phyloP scores from a whole-genome alignment of 2,329 filamentous ascomycete genomes.

The Chalaropsis ovoidea region DNA sequence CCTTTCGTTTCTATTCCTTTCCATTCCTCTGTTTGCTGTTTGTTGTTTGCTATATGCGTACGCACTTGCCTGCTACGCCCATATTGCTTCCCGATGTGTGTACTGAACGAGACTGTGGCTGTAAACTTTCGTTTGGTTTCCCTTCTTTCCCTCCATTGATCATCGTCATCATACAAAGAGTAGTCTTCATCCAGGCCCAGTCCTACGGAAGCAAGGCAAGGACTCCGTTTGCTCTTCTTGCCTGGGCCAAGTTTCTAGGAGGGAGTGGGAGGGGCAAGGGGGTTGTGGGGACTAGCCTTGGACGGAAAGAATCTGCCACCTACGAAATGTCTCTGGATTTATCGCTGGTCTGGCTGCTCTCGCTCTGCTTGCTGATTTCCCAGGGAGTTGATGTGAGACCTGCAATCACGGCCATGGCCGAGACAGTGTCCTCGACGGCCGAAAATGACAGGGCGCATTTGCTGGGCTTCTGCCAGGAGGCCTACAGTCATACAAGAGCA shows the following conservation, averaged over 20 bases:
- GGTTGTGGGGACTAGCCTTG: no score
- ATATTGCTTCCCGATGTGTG: no score
- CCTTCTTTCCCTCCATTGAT: no score
- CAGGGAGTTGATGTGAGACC: not conserved
- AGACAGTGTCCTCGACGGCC: not conserved
- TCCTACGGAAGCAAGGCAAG: no score
- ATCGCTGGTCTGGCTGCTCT: not conserved
- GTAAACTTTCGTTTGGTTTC: no score
- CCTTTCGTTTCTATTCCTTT: not conserved
- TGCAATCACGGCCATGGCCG: conserved; percentile 4
- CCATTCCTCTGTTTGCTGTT: not conserved
- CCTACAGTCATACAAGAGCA: not conserved
- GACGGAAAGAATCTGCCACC: not conserved
- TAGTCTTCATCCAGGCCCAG: no score
- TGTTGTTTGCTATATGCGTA: not conserved
- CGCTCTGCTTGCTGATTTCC: not conserved
- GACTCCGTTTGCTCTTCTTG: no score
- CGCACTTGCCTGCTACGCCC: not conserved
- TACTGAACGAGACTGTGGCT: no score
- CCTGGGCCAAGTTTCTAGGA: no score
- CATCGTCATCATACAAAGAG: no score
- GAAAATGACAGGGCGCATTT: conserved; percentile 2
- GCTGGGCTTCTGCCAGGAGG: not conserved
- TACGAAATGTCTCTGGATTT: not conserved
- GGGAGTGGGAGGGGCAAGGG: no score